Evolutionary conservation across 345 rosid genomes (phyloP), one percentile per base, ranked within the genome.

Genomic region (Salix suchowensis): DNA sequence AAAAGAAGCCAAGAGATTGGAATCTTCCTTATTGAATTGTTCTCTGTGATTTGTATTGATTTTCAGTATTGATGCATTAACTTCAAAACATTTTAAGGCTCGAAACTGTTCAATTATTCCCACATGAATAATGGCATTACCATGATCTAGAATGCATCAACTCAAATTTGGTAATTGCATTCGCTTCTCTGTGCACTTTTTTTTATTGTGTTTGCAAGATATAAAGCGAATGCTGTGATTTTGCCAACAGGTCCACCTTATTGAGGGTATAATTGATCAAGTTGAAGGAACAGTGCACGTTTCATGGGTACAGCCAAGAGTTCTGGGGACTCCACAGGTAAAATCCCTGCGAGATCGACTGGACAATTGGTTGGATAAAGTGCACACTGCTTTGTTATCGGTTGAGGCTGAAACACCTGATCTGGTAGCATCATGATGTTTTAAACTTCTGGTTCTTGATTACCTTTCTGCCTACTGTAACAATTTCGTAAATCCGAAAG

Each of bases 231-330:
- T 5, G 58, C 40, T 15, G 37, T 42, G 39, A 44, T 46, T 6
- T 37, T 67, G 70, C 24, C 5, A 37, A 37, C 91, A 96, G 99
- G 99, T 94, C 85, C 99, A 87, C 87, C 93, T 96, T 70, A 91
- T 96, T 3, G 97, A 96, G 86, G 99, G 99, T 10, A 91, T 96
- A 66, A 87, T 96, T 26, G 98, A 96, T 86, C 97, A 96, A 91
- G 99, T 96, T 50, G 91, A 92, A 77, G 97, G 97, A 75, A 91
- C 92, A 6, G 93, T 96, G 19, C 85, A 96, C 1, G 90, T 96
- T 21, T 94, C 99, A 4, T 96, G 99, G 99, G 99, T 95, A 67
- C 99, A 96, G 82, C 99, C 99, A 1, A 88, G 99, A 84, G 99
- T 96, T 78, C 76, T 96, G 88, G 99, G 97, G 72, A 96, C 91